phyloP scores from a whole-genome alignment of 352 stramenopile species.

The Phytophthora lateralis region DNA sequence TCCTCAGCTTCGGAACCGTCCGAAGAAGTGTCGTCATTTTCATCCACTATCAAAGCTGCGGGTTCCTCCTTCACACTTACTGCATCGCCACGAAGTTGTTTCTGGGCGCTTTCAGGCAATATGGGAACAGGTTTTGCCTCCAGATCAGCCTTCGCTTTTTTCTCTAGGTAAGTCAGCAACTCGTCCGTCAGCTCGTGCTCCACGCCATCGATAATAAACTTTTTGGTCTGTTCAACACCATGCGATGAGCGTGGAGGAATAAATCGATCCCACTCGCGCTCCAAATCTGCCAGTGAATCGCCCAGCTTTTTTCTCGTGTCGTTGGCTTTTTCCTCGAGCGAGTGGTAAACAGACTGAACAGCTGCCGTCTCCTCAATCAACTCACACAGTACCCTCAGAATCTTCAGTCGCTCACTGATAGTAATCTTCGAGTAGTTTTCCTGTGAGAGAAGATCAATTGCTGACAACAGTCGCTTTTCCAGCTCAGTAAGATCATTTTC shows the following conservation, averaged over 20 bases:
- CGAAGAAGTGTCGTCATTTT: constrained; percentile 40
- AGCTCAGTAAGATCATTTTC: constrained; percentile 62
- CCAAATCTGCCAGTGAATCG: constrained; percentile 63
- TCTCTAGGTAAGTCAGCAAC: constrained; percentile 67
- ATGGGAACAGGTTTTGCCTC: constrained; percentile 53
- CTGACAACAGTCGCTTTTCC: constrained; percentile 61
- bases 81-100: constrained; percentile 29
- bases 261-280: constrained; percentile 68
- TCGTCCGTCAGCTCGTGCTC: constrained; percentile 77
- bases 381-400: constrained; percentile 72
- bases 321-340: constrained; percentile 68
- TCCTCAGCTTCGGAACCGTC: constrained; percentile 51
- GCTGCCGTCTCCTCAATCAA: constrained; percentile 55
- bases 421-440: constrained; percentile 70
- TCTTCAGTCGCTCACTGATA: constrained; percentile 55
- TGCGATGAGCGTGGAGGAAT: constrained; percentile 45
- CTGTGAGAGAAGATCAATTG: constrained; percentile 69
- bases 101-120: constrained; percentile 45
- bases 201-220: constrained; percentile 77
- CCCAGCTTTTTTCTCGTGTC: constrained; percentile 57
- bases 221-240: constrained; percentile 60
- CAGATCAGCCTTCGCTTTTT: constrained; percentile 65
- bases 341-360: constrained; percentile 69
- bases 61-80: constrained; percentile 11
- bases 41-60: constrained; percentile 11